These are phyloP conservation scores for Stromatinia cepivora DNA, from an alignment of 2,329 filamentous ascomycete species.

Conservation along the genomic window DNA sequence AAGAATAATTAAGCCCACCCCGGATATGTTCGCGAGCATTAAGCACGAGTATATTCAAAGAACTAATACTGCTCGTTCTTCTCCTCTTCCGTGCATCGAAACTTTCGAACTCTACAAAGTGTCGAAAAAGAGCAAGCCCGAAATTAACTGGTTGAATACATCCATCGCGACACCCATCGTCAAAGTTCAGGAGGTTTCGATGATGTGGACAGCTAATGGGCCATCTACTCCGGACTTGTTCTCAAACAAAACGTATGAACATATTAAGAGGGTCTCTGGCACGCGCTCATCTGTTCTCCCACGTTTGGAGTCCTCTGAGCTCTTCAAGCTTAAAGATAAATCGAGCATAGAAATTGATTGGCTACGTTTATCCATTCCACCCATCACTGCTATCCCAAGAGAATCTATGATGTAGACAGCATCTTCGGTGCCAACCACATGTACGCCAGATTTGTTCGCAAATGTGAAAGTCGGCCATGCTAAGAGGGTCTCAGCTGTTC, in stretches of 20 bases:
- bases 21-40: background rate
- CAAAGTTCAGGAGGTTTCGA: too few species aligned
- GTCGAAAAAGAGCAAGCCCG: background rate
- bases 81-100: background rate
- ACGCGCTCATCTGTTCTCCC: background rate
- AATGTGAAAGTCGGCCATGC: background rate
- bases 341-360: background rate
- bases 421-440: background rate
- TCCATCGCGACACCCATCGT: background rate
- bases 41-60: background rate
- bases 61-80: background rate
- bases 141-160: constrained; percentile 1
- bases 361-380: background rate
- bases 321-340: background rate
- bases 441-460: background rate
- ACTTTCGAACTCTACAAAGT: background rate
- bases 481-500: background rate
- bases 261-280: background rate
- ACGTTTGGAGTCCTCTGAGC: background rate
- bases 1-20: background rate
- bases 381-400: background rate
- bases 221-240: background rate
- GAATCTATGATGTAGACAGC: constrained; percentile 2
- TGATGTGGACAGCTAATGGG: background rate
- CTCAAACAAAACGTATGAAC: background rate